These are phyloP conservation scores for Rhizopogon roseolus DNA, from an alignment of 768 basidiomycete genomes.

Conservation along the genomic window DNA sequence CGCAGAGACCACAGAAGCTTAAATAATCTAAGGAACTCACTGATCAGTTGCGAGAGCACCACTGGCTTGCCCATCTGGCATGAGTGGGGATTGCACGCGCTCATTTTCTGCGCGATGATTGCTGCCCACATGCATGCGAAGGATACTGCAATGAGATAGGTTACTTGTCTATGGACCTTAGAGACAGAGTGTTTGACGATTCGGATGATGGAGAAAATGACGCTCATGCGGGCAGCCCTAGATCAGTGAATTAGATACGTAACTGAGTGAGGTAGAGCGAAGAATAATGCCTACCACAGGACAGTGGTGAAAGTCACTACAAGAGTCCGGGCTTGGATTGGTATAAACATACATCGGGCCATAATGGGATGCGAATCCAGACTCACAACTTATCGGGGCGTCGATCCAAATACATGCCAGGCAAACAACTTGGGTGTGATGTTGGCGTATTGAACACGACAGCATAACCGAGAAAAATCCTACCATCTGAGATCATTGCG, in stretches of 20 bases:
- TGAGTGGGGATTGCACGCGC: neutral
- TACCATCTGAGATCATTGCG: too few species aligned
- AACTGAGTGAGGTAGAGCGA: too few species aligned
- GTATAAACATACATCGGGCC: neutral
- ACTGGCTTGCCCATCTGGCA: neutral
- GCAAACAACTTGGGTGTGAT: too few species aligned
- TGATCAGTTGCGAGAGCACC: neutral
- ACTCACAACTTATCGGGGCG: too few species aligned
- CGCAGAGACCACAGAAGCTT: neutral
- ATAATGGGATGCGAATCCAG: too few species aligned
- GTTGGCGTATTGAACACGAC: too few species aligned
- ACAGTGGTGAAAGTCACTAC: too few species aligned
- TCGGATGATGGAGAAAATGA: neutral
- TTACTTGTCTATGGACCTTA: neutral
- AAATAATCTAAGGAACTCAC: neutral
- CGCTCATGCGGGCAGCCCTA: conserved; percentile 1
- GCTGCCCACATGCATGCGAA: neutral
- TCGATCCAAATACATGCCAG: neutral
- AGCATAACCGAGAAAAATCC: too few species aligned
- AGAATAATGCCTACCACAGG: too few species aligned
- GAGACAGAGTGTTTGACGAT: neutral
- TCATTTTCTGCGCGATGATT: neutral
- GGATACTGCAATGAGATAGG: neutral
- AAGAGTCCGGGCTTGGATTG: too few species aligned
- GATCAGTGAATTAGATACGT: neutral